These are phyloP conservation scores for Auricularia auricula-judae DNA, from an alignment of 768 basidiomycete species.

Conservation along the genomic window DNA sequence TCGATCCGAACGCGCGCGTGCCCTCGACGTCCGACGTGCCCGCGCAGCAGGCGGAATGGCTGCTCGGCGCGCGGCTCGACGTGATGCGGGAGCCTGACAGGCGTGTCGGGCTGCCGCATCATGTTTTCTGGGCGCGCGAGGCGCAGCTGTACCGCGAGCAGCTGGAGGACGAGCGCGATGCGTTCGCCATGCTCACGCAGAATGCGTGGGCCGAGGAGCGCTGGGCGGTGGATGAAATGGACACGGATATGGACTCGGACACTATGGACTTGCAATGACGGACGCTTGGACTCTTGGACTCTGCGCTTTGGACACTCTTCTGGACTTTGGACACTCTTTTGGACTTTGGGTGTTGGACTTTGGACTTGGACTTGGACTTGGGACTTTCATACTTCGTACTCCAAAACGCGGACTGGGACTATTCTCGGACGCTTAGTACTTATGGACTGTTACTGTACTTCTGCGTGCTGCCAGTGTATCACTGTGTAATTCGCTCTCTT, in stretches of 20 bases:
- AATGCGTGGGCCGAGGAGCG: not conserved
- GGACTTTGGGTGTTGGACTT: not conserved
- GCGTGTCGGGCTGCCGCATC: not conserved
- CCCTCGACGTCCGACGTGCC: conserved; percentile 67
- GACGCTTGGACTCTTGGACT: not conserved
- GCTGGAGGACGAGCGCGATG: not conserved
- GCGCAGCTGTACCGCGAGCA: not conserved
- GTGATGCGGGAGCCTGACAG: too few species aligned
- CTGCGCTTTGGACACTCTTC: not conserved
- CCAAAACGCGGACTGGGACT: too few species aligned
- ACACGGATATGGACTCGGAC: not conserved
- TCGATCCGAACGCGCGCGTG: conserved; percentile 50
- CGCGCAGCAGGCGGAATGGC: conserved; percentile 60
- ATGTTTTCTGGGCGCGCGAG: not conserved
- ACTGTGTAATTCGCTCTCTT: too few species aligned
- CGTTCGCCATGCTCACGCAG: not conserved
- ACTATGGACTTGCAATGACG: too few species aligned
- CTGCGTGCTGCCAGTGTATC: too few species aligned
- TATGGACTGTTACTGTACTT: too few species aligned
- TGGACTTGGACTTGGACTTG: not conserved
- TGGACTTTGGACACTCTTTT: not conserved
- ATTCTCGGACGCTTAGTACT: too few species aligned
- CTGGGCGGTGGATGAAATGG: not conserved
- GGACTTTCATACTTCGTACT: too few species aligned
- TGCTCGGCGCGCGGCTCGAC: conserved; percentile 33